A percentile compares a stretch with the other conserved stretches of the same genome.
These are phyloP conservation scores for Phytophthora palmivora DNA, from an alignment of 352 stramenopile species.

Conservation along the genomic window DNA sequence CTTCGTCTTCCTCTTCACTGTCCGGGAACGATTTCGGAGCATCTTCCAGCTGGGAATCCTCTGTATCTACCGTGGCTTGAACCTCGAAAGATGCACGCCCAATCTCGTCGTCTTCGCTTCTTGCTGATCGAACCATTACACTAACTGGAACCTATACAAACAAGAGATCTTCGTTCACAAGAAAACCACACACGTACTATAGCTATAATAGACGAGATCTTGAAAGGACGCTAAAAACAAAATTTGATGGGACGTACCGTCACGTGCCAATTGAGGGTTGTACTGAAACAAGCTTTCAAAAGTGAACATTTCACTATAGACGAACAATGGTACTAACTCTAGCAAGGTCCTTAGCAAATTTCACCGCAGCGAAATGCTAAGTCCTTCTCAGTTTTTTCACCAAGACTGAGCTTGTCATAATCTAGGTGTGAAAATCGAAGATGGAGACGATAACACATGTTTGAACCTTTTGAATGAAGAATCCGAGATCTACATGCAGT, in stretches of 20 bases:
- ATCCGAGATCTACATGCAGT: conserved; percentile 12
- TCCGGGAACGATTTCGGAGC: conserved; percentile 24
- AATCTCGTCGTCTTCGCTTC: conserved; percentile 1
- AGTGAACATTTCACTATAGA: no score
- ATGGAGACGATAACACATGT: conserved; percentile 9
- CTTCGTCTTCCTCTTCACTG: conserved; percentile 31
- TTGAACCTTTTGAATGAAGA: not conserved
- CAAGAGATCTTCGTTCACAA: conserved; percentile 16
- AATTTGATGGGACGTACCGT: no score
- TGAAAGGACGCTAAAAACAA: conserved; percentile 28
- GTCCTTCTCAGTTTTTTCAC: conserved; percentile 7
- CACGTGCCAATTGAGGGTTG: no score
- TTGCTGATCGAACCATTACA: conserved; percentile 15
- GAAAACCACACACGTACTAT: conserved; percentile 13
- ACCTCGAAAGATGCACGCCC: conserved; percentile 3
- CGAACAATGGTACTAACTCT: no score
- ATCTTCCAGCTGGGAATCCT: conserved; percentile 26
- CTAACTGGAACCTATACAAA: not conserved
- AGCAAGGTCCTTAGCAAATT: no score
- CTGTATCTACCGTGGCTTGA: conserved; percentile 6
- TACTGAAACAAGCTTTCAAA: no score
- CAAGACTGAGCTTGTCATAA: not conserved
- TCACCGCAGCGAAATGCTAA: conserved; percentile 1
- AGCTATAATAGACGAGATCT: conserved; percentile 4
- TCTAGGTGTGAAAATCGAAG: conserved; percentile 10